Base-by-base conservation (phyloP, 805 yeast species). In the Novakomyces olei region DNA sequence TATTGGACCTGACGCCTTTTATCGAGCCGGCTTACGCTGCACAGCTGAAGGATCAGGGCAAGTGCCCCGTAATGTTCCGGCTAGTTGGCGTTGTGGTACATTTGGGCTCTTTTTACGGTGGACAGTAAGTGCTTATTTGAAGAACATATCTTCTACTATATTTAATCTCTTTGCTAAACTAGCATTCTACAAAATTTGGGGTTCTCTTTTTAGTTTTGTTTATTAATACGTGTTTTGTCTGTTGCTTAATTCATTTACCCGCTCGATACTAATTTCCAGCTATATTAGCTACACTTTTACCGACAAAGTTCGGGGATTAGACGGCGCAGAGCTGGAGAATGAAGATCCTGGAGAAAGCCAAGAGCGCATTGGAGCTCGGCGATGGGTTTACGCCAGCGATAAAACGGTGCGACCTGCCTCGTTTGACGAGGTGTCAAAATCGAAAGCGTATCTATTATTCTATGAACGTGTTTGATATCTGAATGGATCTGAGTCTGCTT, bases 361-460 rank as follows among this genome's bases (percentile, higher is more conserved):
- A 12, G 12, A 22, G 25, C 12, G 9, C 2, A 22, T 12, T 7
- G 18, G 15, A 20, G 27, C 22, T 14, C 15, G 33, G n/a, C 33
- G 15, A 12, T 30, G 33, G 33, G 12, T 20, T 10, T 30, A 30
- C 27, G 23, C 23, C 9, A 30, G 33, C 24, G 33, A 30, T 15
- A 20, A 14, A 7, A 30, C 15, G n/a, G 33, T 30, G 12, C 12
- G 9, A 19, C 12, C 15, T 6, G 15, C 17, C n/a, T 8, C 33
- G 1, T 20, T 19, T 19, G 33, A 20, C n/a, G 33, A 30, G 27
- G 33, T 30, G 5, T 14, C 17, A 15, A 14, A 12, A 16, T 26
- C 25, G 16, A 25, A 30, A 30, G 33, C 33, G 10, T 30, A 30
- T 23, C 16, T 30, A 27, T 19, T 30, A 12, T 30, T 30, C 17